phyloP scores from a whole-genome alignment of 768 basidiomycete species.

The Strobilomyces confusus region DNA sequence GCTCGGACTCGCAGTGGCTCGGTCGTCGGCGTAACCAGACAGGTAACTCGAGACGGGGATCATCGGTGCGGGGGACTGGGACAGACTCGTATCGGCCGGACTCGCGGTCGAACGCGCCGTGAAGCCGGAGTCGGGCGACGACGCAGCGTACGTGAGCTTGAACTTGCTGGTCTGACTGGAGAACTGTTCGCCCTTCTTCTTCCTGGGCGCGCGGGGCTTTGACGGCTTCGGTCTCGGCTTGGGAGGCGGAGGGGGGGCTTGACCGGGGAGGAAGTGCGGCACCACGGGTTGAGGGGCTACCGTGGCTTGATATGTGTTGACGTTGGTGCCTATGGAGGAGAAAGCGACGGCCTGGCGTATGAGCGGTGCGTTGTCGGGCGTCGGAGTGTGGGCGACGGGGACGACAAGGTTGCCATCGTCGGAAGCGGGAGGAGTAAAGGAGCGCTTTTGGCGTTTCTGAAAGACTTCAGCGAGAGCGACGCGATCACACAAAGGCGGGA shows the following conservation, averaged over 20 bases:
- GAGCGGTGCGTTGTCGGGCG: constrained; percentile 44
- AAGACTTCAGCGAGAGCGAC: background rate
- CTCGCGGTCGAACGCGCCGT: constrained; percentile 24
- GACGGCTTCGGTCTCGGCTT: constrained; percentile 25
- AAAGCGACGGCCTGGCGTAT: constrained; percentile 61
- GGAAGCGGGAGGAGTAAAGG: constrained; percentile 51
- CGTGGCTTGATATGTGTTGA: constrained; percentile 30
- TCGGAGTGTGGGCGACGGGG: constrained; percentile 39
- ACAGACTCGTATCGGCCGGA: constrained; percentile 1
- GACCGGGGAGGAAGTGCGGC: constrained; percentile 52
- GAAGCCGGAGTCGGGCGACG: constrained; percentile 31
- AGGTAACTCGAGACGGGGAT: background rate
- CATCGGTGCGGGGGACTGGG: background rate
- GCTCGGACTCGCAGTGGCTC: constrained; percentile 3
- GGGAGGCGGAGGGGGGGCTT: constrained; percentile 27
- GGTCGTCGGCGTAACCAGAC: constrained; percentile 2
- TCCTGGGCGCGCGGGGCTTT: constrained; percentile 25
- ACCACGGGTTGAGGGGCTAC: constrained; percentile 19
- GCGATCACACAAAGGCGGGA: background rate
- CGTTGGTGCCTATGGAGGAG: constrained; percentile 27
- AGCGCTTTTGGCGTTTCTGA: constrained; percentile 42
- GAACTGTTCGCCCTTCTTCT: constrained; percentile 37
- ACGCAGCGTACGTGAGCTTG: constrained; percentile 35
- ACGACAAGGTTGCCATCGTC: constrained; percentile 46
- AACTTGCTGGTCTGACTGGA: constrained; percentile 48